phyloP scores from a whole-genome alignment of 2,329 filamentous ascomycete genomes.

The Penicillium olsonii region DNA sequence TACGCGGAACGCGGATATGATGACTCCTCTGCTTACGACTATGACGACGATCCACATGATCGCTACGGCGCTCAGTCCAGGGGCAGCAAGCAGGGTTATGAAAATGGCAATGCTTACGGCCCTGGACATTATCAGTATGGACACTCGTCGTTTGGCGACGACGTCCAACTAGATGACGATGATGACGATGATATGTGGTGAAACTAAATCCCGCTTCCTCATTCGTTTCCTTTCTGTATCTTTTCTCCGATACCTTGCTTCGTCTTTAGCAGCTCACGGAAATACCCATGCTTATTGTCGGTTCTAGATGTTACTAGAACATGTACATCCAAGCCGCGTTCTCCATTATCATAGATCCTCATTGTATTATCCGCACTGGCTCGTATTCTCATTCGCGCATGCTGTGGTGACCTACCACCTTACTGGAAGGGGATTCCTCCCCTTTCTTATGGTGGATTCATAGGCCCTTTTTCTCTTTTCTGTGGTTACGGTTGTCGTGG shows the following conservation, averaged over 20 bases:
- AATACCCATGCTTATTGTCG: slow-evolving; percentile 35
- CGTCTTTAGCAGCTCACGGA: slow-evolving; percentile 28
- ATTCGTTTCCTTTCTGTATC: slow-evolving; percentile 16
- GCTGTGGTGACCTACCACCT: background rate
- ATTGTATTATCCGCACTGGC: background rate
- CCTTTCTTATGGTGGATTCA: no score
- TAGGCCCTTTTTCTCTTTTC: background rate
- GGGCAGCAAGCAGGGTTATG: slow-evolving; percentile 40
- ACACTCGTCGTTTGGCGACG: slow-evolving; percentile 44
- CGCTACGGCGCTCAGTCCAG: slow-evolving; percentile 40
- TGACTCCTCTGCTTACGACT: slow-evolving; percentile 55
- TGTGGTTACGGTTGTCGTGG: slow-evolving; percentile 1
- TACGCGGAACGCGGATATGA: slow-evolving; percentile 48
- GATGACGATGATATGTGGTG: slow-evolving; percentile 54
- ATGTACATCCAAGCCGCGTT: slow-evolving; percentile 30
- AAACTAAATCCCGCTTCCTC: slow-evolving; percentile 28
- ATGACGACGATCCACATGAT: slow-evolving; percentile 47
- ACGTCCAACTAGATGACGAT: slow-evolving; percentile 44
- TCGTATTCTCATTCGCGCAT: slow-evolving; percentile 5
- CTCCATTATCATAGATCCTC: slow-evolving; percentile 5
- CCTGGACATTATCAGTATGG: slow-evolving; percentile 41
- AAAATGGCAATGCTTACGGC: slow-evolving; percentile 40
- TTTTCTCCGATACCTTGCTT: slow-evolving; percentile 22
- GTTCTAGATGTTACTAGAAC: slow-evolving; percentile 26
- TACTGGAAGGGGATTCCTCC: background rate